Percentiles rank a stretch among this genome's conserved stretches.
Conservation (phyloP, 495 filamentous ascomycete species). For the Penicillium turbatum region DNA sequence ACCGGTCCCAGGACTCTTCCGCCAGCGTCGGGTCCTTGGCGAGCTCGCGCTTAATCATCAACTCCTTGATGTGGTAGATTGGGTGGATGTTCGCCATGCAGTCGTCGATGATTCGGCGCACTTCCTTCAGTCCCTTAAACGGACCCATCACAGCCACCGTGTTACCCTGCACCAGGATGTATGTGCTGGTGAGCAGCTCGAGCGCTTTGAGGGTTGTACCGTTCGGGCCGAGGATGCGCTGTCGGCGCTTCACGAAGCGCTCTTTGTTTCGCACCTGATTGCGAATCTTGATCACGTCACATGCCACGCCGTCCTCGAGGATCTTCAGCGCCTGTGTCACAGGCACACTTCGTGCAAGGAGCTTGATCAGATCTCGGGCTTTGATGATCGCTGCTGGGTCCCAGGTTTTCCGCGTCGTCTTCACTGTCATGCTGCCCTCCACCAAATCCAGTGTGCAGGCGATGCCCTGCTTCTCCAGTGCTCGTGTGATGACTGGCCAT, state of each 20-base stretch:
- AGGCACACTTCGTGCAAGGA: slow-evolving; percentile 87
- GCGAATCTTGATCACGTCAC: slow-evolving; percentile 92
- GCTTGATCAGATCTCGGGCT: slow-evolving; percentile 87
- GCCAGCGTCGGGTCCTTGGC: slow-evolving; percentile 86
- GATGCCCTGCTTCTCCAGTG: slow-evolving; percentile 76
- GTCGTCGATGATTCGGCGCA: slow-evolving; percentile 84
- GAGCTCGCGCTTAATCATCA: slow-evolving; percentile 99
- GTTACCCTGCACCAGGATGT: slow-evolving; percentile 96
- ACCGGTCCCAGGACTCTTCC: slow-evolving; percentile 90
- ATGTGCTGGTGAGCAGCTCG: slow-evolving; percentile 89
- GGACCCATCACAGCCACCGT: slow-evolving; percentile 88
- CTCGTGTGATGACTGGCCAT: slow-evolving; percentile 78
- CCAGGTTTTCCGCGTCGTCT: slow-evolving; percentile 90
- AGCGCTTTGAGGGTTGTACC: slow-evolving; percentile 88
- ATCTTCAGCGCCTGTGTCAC: slow-evolving; percentile 87
- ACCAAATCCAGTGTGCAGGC: slow-evolving; percentile 89
- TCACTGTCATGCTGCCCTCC: slow-evolving; percentile 92
- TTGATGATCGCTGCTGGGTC: slow-evolving; percentile 95
- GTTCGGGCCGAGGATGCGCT: slow-evolving; percentile 82
- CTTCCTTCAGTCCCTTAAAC: slow-evolving; percentile 90
- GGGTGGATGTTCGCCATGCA: slow-evolving; percentile 96
- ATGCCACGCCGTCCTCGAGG: slow-evolving; percentile 81
- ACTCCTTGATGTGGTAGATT: slow-evolving; percentile 93
- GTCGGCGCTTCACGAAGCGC: slow-evolving; percentile 92
- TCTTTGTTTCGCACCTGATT: slow-evolving; percentile 92